Evolutionary conservation across 495 filamentous ascomycete genomes (phyloP).

Genomic region (Thozetella sp.): DNA sequence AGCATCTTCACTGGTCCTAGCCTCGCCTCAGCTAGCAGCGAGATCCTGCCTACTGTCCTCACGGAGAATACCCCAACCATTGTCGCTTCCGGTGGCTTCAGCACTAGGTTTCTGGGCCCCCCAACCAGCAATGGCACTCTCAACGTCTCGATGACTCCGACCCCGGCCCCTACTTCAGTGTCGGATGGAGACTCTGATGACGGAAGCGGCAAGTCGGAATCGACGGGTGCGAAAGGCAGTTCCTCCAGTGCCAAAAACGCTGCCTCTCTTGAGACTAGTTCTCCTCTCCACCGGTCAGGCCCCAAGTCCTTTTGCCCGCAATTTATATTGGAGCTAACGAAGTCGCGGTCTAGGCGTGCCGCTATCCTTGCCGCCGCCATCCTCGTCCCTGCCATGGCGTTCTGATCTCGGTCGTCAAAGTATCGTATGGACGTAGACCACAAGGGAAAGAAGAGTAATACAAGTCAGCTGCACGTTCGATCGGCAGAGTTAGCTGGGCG

Average conservation of each 20-base stretch:
- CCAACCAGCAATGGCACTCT: constrained; percentile 1
- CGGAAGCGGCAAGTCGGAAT: neutral
- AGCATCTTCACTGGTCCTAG: no score
- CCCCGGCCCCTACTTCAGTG: neutral
- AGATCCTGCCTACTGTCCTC: neutral
- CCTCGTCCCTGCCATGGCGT: neutral
- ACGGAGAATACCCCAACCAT: neutral
- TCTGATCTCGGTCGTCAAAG: neutral
- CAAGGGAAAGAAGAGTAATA: no score
- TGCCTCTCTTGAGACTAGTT: neutral
- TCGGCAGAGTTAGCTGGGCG: no score
- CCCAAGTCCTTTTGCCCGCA: neutral
- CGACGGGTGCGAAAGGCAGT: neutral
- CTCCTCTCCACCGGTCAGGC: neutral
- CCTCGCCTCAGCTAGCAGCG: neutral
- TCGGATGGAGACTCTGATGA: neutral
- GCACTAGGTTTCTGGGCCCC: neutral
- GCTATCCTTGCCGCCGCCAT: neutral
- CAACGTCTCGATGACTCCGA: constrained; percentile 1
- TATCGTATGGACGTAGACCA: neutral
- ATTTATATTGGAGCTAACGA: neutral
- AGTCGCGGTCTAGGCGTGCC: neutral
- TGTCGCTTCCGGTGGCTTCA: neutral
- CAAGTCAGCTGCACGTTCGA: no score
- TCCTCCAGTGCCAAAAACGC: neutral